Conservation (phyloP, 106 monocot species). For the Acorus gramineus region DNA sequence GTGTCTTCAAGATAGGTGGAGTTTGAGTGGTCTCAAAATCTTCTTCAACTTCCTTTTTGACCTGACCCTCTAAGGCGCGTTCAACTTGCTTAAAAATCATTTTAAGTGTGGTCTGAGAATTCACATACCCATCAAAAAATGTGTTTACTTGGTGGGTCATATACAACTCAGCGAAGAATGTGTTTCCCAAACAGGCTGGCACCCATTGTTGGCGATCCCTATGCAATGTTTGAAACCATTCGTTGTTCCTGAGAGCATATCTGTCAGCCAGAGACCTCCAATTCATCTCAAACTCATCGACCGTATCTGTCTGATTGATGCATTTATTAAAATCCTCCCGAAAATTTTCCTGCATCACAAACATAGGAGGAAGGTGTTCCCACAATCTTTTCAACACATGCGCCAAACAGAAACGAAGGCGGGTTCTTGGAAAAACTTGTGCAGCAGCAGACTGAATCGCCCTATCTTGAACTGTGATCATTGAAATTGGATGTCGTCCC, state of each 20-base stretch:
- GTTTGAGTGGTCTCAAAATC: not conserved
- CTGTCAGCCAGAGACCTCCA: not conserved
- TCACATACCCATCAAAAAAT: not conserved
- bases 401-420: not conserved
- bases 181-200: not conserved
- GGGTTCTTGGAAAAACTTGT: not conserved
- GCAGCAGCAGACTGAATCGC: not conserved
- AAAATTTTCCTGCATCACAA: not conserved
- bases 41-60: not conserved
- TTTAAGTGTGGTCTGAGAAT: not conserved
- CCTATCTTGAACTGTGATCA: not conserved
- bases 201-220: not conserved
- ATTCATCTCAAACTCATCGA: not conserved
- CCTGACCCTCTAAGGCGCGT: not conserved
- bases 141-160: not conserved
- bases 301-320: not conserved
- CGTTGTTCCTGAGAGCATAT: constrained; percentile 2
- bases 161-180: not conserved
- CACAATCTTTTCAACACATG: not conserved
- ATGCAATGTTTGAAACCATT: constrained; percentile 4
- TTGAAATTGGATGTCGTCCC: not conserved
- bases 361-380: not conserved
- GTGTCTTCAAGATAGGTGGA: not conserved
- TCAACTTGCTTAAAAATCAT: not conserved
- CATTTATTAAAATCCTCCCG: constrained; percentile 1